phyloP scores from a whole-genome alignment of 371 early-diverging fungal species.

The Mucor plumbeus region DNA sequence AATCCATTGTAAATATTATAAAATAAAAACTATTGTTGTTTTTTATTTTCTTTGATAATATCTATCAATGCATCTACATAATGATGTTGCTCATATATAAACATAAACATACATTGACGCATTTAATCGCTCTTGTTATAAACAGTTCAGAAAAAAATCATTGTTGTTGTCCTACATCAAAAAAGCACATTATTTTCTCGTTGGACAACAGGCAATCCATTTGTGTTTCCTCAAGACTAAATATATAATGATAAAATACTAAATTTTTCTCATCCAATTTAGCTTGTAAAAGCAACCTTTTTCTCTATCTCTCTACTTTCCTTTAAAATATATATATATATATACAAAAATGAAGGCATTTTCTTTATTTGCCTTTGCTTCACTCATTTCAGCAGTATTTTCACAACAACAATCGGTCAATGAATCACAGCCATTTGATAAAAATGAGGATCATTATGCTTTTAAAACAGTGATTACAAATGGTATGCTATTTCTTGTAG shows the following conservation, averaged over 20 bases:
- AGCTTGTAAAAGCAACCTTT: not conserved
- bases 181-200: conserved; percentile 19
- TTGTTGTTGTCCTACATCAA: conserved; percentile 9
- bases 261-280: conserved; percentile 6
- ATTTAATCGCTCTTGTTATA: not conserved
- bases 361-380: conserved; percentile 7
- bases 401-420: not conserved
- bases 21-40: too few species aligned
- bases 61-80: too few species aligned
- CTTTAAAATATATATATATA: not conserved
- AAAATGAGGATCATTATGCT: conserved; percentile 7
- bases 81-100: too few species aligned
- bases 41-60: too few species aligned
- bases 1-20: not conserved
- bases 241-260: not conserved
- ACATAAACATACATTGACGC: too few species aligned
- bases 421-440: not conserved
- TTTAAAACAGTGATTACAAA: conserved; percentile 5
- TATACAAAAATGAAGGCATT: not conserved
- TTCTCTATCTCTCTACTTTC: not conserved
- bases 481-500: conserved; percentile 7
- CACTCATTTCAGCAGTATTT: not conserved
- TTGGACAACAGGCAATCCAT: conserved; percentile 15
- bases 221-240: conserved; percentile 3
- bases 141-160: not conserved